Evolutionary conservation across 495 filamentous ascomycete species (phyloP).

Genomic region (Thermothielavioides terrestris): DNA sequence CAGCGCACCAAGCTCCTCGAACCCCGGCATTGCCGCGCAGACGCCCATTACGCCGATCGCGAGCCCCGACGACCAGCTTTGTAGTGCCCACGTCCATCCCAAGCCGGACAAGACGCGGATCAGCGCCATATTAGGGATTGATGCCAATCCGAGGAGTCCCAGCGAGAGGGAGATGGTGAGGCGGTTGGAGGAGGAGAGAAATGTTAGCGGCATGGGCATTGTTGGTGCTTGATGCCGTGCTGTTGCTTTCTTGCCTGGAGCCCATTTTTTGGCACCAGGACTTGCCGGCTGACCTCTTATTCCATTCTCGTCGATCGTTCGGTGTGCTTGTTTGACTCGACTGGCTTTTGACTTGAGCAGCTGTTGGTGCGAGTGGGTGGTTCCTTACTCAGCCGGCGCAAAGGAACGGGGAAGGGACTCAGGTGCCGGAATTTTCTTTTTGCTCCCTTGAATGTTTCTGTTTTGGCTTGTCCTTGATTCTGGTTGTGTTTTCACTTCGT

Average conservation of each 20-base stretch:
- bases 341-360: background rate
- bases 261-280: background rate
- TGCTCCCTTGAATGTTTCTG: background rate
- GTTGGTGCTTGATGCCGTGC: slow-evolving; percentile 7
- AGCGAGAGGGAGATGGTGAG: slow-evolving; percentile 46
- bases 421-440: too few species aligned
- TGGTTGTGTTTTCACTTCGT: background rate
- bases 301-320: slow-evolving; percentile 5
- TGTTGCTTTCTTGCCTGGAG: background rate
- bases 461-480: slow-evolving; percentile 2
- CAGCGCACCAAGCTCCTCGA: background rate
- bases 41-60: slow-evolving; percentile 40
- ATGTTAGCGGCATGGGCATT: slow-evolving; percentile 8
- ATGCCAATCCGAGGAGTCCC: slow-evolving; percentile 44
- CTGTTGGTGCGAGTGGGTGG: too few species aligned
- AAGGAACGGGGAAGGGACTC: too few species aligned
- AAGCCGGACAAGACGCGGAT: slow-evolving; percentile 46
- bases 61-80: slow-evolving; percentile 37
- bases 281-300: background rate
- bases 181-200: slow-evolving; percentile 39
- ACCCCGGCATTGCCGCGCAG: slow-evolving; percentile 22
- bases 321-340: slow-evolving; percentile 1
- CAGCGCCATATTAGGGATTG: slow-evolving; percentile 45
- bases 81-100: too few species aligned
- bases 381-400: too few species aligned